These are phyloP conservation scores for Climacium dendroides DNA, from an alignment of 225 moss, liverwort and hornwort genomes.

Conservation along the genomic window DNA sequence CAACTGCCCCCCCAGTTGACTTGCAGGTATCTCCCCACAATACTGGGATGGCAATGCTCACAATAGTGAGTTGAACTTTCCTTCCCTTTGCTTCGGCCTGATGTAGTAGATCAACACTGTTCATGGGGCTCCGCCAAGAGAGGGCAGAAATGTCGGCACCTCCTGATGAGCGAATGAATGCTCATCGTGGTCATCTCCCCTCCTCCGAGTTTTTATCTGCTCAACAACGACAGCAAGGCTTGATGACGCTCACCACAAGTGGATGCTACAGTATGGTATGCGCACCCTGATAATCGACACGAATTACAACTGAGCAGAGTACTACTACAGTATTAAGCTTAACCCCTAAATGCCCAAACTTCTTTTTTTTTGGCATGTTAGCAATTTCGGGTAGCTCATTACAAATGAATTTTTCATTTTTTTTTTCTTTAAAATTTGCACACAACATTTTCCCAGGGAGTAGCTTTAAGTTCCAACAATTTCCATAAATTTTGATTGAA, in stretches of 20 bases:
- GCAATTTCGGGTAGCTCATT: no score
- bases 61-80: not conserved
- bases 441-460: no score
- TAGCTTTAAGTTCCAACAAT: no score
- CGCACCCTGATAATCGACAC: not conserved
- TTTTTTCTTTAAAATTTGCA: no score
- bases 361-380: no score
- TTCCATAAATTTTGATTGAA: no score
- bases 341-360: no score
- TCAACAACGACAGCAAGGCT: no score
- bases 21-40: not conserved
- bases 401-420: no score
- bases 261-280: not conserved
- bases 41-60: not conserved
- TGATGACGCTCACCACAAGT: not conserved
- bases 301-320: not conserved
- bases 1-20: constrained; percentile 6
- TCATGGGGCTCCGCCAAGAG: not conserved
- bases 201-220: not conserved
- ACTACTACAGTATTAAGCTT: no score
- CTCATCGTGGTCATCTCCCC: not conserved
- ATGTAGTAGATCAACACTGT: not conserved
- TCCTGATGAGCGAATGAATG: not conserved
- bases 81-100: not conserved
- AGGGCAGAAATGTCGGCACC: not conserved